Base-by-base conservation (phyloP, 495 filamentous ascomycete genomes). In the Penicillium egyptiacum region DNA sequence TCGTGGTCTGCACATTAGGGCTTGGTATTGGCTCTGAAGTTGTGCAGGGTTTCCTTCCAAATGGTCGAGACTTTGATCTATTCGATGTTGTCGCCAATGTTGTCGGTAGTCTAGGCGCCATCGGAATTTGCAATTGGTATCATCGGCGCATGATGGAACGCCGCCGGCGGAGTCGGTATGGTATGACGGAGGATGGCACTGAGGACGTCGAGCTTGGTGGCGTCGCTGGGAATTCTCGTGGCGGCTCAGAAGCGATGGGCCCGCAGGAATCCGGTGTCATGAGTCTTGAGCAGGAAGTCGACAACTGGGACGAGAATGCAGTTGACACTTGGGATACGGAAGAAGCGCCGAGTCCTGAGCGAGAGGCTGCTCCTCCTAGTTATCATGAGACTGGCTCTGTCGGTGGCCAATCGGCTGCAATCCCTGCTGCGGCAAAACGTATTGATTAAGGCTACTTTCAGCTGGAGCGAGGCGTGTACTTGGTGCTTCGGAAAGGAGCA, bases 101-200 rank as follows among this genome's bases (percentile, higher is more conserved):
- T 5, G 79, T 90, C 47, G 94, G 95, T 39, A 91, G 87, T 55
- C 70, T 87, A 16, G 74, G 76, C 2, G 91, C 83, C 0, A 68
- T 97, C 43, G 86, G 80, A 7, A 65, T 96, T 28, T 92, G 89
- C 65, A 85, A 83, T 53, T 91, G 89, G 87, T 98, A 98, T 60
- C 94, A 98, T 73, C 88, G 88, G 57, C 84, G 94, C 40, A 98
- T 98, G 95, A 77, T 98, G 47, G 92, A 97, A 67, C 80, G 94
- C 49, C 90, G 90, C 64, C 83, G 95, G 46, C 75, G 85, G 65
- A 84, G 84, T 42, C 88, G 87, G 59, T 80, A 82, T 37, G 92
- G 95, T 19, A 72, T 84, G 16, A 84, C 90, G 33, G 78, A 83
- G 5, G 80, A 77, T 31, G 81, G 57, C 48, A 66, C 55, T 6